phyloP scores from a whole-genome alignment of 192 early-diverging fungal genomes.

The Coemansia sp. region DNA sequence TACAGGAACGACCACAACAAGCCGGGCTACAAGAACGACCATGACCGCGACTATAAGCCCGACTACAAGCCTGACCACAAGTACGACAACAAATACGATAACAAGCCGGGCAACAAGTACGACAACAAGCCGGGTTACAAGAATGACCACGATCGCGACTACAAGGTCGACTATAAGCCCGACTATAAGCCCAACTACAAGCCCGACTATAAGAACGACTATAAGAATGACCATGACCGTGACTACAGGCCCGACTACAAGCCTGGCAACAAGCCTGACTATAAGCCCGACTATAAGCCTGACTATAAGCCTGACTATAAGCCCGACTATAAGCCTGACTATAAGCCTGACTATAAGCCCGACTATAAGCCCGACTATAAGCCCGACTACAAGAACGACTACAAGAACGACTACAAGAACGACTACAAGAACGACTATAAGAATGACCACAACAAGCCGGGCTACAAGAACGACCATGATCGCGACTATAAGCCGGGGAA shows the following conservation, averaged over 20 bases:
- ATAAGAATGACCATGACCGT: not conserved
- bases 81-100: slow-evolving; percentile 11
- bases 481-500: no score
- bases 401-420: not conserved
- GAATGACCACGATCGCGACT: not conserved
- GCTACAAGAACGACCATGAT: not conserved
- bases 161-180: not conserved
- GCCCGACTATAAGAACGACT: no score
- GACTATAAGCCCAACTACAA: not conserved
- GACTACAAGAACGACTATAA: not conserved
- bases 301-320: not conserved
- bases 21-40: not conserved
- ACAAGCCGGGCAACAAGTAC: no score
- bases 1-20: slow-evolving; percentile 6
- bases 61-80: slow-evolving; percentile 7
- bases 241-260: not conserved
- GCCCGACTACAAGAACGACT: no score
- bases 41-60: slow-evolving; percentile 6
- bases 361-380: no score
- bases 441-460: slow-evolving; percentile 1
- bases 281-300: no score
- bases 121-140: not conserved
- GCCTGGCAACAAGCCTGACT: not conserved
- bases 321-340: not conserved
- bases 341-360: not conserved